These are phyloP conservation scores for Clitoria ternatea DNA, from an alignment of 306 rosid genomes.

Conservation along the genomic window DNA sequence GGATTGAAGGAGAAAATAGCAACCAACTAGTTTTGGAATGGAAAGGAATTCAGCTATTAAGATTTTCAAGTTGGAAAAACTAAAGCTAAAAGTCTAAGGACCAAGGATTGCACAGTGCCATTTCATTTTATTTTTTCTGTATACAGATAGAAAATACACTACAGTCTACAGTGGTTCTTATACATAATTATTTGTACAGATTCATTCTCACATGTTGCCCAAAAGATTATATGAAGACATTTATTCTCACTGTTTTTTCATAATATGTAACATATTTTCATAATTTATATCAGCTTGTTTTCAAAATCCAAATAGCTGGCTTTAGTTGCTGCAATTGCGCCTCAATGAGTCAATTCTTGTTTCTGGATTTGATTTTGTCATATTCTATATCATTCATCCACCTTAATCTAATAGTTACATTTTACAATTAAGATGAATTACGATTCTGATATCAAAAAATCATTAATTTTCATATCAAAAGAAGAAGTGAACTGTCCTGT, in stretches of 20 bases:
- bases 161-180: not conserved
- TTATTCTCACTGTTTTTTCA: not conserved
- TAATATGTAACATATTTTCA: not conserved
- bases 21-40: slow-evolving; percentile 55
- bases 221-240: not conserved
- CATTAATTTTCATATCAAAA: too few species aligned
- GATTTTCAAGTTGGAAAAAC: slow-evolving; percentile 54
- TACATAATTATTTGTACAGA: slow-evolving; percentile 25
- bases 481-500: too few species aligned
- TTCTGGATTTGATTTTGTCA: too few species aligned
- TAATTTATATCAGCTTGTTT: not conserved
- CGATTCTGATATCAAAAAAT: too few species aligned
- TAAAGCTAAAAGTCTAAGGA: not conserved
- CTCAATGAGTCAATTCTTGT: not conserved
- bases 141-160: not conserved
- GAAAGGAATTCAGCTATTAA: slow-evolving; percentile 43
- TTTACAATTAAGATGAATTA: too few species aligned
- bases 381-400: too few species aligned
- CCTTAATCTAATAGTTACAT: too few species aligned
- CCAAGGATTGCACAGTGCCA: not conserved
- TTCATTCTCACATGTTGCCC: not conserved
- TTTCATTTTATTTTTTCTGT: not conserved
- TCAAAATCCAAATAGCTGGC: not conserved
- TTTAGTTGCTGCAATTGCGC: not conserved
- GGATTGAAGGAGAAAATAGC: slow-evolving; percentile 35